phyloP scores from a whole-genome alignment of 805 yeast genomes.

The Alloascoidea africana region DNA sequence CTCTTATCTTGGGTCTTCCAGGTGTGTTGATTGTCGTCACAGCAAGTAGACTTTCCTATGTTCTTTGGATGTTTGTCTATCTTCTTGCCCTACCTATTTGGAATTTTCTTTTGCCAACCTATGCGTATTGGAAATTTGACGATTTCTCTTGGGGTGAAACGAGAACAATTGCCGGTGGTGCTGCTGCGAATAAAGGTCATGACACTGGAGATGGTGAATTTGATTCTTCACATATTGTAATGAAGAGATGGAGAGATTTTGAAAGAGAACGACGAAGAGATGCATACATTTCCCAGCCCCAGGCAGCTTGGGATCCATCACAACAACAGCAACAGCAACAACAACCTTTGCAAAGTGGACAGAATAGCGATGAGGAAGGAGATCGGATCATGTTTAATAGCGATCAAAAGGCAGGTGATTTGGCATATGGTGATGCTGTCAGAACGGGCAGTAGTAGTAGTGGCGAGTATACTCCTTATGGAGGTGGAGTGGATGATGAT shows the following conservation, averaged over 20 bases:
- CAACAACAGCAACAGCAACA: too few species aligned
- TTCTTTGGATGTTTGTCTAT: slow-evolving; percentile 71
- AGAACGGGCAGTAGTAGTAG: too few species aligned
- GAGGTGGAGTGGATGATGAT: too few species aligned
- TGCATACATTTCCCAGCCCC: too few species aligned
- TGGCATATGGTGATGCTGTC: too few species aligned
- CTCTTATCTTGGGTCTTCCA: slow-evolving; percentile 72
- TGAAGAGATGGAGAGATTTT: slow-evolving; percentile 92
- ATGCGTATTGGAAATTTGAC: slow-evolving; percentile 91
- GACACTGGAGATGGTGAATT: slow-evolving; percentile 66
- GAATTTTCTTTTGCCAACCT: slow-evolving; percentile 79
- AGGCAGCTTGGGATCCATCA: too few species aligned
- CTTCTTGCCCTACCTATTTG: slow-evolving; percentile 76
- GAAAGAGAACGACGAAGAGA: slow-evolving; percentile 70
- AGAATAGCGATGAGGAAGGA: too few species aligned
- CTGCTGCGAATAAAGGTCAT: slow-evolving; percentile 49
- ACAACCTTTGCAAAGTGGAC: too few species aligned
- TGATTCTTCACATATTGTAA: slow-evolving; percentile 78
- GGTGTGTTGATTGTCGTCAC: slow-evolving; percentile 71
- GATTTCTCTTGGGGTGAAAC: slow-evolving; percentile 98
- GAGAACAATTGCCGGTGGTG: slow-evolving; percentile 58
- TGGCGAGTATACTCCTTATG: too few species aligned
- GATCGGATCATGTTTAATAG: too few species aligned
- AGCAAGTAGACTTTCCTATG: slow-evolving; percentile 55
- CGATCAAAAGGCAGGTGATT: too few species aligned